A percentile compares a stretch with the other conserved stretches of the same genome.
Evolutionary conservation across 2,329 filamentous ascomycete genomes (phyloP).

Genomic region (Alternaria gansuensis): DNA sequence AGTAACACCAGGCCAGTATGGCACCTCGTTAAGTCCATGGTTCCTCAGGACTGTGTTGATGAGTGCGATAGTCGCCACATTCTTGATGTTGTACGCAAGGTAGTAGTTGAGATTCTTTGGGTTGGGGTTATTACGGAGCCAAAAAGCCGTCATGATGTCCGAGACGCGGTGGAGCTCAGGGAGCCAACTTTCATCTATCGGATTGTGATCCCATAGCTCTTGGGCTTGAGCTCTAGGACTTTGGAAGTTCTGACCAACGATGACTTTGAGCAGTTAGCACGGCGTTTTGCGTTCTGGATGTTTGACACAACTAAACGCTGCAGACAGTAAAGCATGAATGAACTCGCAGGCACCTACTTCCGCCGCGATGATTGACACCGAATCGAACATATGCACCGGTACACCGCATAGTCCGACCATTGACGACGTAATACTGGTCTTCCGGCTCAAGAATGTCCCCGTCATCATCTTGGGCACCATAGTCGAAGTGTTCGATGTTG

Average conservation of each 20-base stretch:
- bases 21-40: neutral
- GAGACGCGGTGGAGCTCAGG: neutral
- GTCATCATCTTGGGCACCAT: constrained; percentile 5
- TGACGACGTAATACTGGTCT: constrained; percentile 22
- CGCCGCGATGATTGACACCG: constrained; percentile 14
- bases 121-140: constrained; percentile 1
- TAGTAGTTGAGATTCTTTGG: constrained; percentile 19
- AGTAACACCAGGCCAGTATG: constrained; percentile 26
- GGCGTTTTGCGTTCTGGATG: neutral
- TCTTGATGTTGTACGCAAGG: constrained; percentile 13
- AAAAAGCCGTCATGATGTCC: constrained; percentile 10
- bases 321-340: neutral
- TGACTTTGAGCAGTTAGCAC: neutral
- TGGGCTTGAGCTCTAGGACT: neutral
- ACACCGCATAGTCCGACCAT: constrained; percentile 15
- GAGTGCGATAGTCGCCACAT: constrained; percentile 6
- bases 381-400: constrained; percentile 15
- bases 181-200: neutral
- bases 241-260: neutral
- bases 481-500: constrained; percentile 21
- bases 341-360: constrained; percentile 5
- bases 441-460: neutral
- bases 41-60: neutral
- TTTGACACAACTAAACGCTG: no score
- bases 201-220: neutral